Evolutionary conservation across 2,329 filamentous ascomycete species (phyloP), one percentile per base, ranked within the genome.

Genomic region (Aureobasidium namibiae): DNA sequence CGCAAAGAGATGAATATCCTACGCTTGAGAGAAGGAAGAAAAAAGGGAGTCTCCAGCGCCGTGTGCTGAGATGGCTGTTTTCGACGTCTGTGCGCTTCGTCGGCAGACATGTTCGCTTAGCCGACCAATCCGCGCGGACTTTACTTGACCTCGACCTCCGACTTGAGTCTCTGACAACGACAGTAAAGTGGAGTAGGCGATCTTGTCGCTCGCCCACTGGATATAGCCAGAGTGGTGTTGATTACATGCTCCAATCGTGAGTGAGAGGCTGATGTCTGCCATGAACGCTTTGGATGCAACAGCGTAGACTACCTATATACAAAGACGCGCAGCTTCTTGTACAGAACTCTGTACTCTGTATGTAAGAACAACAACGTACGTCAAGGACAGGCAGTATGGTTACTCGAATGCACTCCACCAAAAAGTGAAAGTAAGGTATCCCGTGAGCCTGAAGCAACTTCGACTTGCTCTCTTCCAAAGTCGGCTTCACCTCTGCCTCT

Each of bases 1-100:
- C 87, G 87, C 87, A 91, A 90, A 91, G 87, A 91, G 76, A 81
- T 94, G 78, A 80, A 80, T 88, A 94, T 94, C 90, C 90, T 94
- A 87, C 90, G 90, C 83, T 80, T 74, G 36, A 36, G 52, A 39
- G 44, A 21, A 31, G 48, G 36, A 59, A 41, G 26, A 34, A 44
- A 50, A 59, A 53, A 45, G 42, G 57, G 26, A 36, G 14, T 14
- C 45, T n/a, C 5, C 23, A 24, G 24, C 29, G 24, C 21, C 26
- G 39, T 23, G 53, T 34, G 42, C 23, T 34, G 21, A 33, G 26
- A 9, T 39, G n/a, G n/a, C 33, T 23, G 10, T n/a, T 48, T 49
- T 54, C 33, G 21, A 26, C 50, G 44, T 45, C 56, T 54, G 50
- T 54, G 50, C 50, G 50, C 10, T 1, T 4, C 23, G 14, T 7